A percentile compares a stretch with the other conserved stretches of the same genome.
phyloP scores from a whole-genome alignment of 2,329 filamentous ascomycete species.

The Fusarium staphyleae region DNA sequence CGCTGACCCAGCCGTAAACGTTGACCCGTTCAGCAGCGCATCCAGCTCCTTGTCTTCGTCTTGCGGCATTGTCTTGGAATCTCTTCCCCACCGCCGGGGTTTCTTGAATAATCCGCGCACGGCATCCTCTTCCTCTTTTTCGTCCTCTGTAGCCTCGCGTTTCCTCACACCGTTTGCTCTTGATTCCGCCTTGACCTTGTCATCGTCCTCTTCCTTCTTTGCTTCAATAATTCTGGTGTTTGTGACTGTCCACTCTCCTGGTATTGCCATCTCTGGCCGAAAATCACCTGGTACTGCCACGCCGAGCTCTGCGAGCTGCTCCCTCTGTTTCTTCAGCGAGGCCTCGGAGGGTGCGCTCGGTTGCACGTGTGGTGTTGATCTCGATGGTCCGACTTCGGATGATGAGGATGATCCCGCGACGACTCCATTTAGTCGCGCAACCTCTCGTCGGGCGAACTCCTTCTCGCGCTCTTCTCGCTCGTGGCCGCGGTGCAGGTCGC shows the following conservation, averaged over 20 bases:
- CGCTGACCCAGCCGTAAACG: slow-evolving; percentile 35
- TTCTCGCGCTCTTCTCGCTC: slow-evolving; percentile 83
- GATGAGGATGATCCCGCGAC: slow-evolving; percentile 58
- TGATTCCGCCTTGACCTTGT: slow-evolving; percentile 52
- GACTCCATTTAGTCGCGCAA: slow-evolving; percentile 83
- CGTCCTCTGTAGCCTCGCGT: slow-evolving; percentile 65
- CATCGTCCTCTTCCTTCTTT: slow-evolving; percentile 49
- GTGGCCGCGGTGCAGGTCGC: slow-evolving; percentile 84
- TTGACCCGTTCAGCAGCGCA: slow-evolving; percentile 58
- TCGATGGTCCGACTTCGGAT: slow-evolving; percentile 41
- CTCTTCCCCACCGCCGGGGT: slow-evolving; percentile 61
- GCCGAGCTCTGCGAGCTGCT: slow-evolving; percentile 87
- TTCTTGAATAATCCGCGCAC: slow-evolving; percentile 67
- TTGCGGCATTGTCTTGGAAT: slow-evolving; percentile 56
- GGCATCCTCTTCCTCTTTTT: slow-evolving; percentile 66
- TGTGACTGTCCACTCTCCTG: slow-evolving; percentile 84
- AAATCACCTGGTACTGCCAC: slow-evolving; percentile 83
- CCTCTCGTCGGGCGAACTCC: slow-evolving; percentile 81
- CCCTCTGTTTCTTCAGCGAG: slow-evolving; percentile 82
- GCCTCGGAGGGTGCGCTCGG: slow-evolving; percentile 52
- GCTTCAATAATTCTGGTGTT: slow-evolving; percentile 66
- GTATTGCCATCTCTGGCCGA: slow-evolving; percentile 82
- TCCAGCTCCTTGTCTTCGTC: slow-evolving; percentile 67
- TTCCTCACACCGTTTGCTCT: slow-evolving; percentile 68
- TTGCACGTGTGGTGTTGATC: slow-evolving; percentile 11